These are phyloP conservation scores for Phalaenopsis equestris DNA, from an alignment of 106 monocot genomes.

Conservation along the genomic window DNA sequence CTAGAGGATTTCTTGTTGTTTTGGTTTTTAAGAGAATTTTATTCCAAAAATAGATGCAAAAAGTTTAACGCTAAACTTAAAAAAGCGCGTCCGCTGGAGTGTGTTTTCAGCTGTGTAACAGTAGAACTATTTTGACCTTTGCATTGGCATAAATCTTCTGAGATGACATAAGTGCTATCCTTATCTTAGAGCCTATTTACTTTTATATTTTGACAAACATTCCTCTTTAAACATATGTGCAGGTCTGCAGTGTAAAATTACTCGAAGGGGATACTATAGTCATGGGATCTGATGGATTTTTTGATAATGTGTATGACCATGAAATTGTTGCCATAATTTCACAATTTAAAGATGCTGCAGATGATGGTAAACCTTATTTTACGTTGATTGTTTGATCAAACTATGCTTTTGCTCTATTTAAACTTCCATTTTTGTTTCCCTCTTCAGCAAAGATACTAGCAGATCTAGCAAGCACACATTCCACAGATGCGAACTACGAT, in stretches of 20 bases:
- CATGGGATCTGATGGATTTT: slow-evolving; percentile 92
- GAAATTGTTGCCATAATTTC: slow-evolving; percentile 64
- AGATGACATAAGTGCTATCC: no score
- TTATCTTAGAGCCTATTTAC: no score
- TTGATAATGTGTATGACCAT: slow-evolving; percentile 80
- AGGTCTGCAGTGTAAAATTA: slow-evolving; percentile 65
- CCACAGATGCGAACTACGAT: slow-evolving; percentile 63
- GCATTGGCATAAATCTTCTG: no score
- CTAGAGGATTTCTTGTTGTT: no score
- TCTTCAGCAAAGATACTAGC: slow-evolving; percentile 78
- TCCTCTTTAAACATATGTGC: not conserved
- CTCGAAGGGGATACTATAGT: slow-evolving; percentile 64
- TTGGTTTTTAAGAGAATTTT: no score
- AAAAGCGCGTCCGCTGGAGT: no score
- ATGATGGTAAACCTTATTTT: slow-evolving; percentile 43
- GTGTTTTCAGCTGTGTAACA: no score
- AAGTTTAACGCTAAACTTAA: no score
- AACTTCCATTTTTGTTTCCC: not conserved
- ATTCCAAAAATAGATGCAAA: no score
- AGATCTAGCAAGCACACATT: slow-evolving; percentile 64
- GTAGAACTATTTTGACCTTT: no score
- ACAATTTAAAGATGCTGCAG: slow-evolving; percentile 24
- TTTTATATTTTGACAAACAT: not conserved
- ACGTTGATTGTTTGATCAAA: not conserved
- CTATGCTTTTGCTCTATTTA: not conserved